Conservation (phyloP, 106 monocot species). For the Dendrobium officinale region DNA sequence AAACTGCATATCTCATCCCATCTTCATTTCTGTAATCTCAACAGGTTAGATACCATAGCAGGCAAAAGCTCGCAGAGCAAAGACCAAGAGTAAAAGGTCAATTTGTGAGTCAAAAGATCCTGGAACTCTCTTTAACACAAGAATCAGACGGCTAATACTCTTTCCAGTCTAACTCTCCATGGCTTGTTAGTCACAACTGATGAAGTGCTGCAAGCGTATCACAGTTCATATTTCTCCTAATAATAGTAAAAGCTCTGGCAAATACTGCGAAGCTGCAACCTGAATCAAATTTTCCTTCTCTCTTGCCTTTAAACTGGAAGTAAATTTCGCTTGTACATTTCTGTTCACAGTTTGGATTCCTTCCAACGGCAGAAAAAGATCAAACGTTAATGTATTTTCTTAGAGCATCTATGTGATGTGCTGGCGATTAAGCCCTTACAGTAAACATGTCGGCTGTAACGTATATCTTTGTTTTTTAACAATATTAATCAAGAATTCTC, state of each 20-base stretch:
- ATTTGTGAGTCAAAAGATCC: conserved; percentile 61
- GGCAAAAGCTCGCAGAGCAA: conserved; percentile 89
- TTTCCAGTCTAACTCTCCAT: background rate
- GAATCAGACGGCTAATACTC: conserved; percentile 26
- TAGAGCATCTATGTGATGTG: background rate
- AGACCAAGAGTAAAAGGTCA: conserved; percentile 89
- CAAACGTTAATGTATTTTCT: background rate
- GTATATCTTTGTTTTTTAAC: background rate
- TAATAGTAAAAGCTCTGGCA: background rate
- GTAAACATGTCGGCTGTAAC: background rate
- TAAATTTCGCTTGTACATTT: background rate
- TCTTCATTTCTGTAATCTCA: background rate
- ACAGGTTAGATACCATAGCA: conserved; percentile 85
- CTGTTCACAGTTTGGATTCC: background rate
- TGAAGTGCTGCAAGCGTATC: too few species aligned
- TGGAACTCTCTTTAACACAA: conserved; percentile 10
- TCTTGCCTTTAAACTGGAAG: too few species aligned
- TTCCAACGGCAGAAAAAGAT: background rate
- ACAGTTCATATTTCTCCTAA: background rate
- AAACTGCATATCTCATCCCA: background rate
- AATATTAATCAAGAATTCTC: too few species aligned
- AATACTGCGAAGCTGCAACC: background rate
- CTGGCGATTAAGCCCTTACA: background rate
- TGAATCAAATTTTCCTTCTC: background rate
- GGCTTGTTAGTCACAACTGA: background rate